Evolutionary conservation across 441 rosid species (phyloP), one percentile per base, ranked within the genome.

Genomic region (Cnidoscolus chayamansa): DNA sequence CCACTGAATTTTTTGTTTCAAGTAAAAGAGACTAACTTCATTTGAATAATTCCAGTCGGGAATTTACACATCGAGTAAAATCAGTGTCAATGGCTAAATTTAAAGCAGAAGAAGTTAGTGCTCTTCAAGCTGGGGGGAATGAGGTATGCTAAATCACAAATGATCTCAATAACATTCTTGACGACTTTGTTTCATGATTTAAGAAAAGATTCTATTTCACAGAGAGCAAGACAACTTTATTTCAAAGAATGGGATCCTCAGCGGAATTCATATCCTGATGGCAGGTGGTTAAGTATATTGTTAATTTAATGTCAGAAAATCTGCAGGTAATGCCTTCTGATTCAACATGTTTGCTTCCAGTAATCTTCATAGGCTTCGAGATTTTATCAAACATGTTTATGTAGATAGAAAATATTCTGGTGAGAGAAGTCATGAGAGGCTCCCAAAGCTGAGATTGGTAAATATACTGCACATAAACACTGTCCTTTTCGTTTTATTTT

Each of bases 1-100:
- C 20, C 13, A 15, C 48, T 62, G 31, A 56, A 25, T 37, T 59
- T 19, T 10, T 2, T 8, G 4, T 53, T 62, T 57, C 8, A 49
- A 63, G 32, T 10, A 17, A 20, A 47, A 17, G 40, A 66, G n/a
- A 40, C 50, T 57, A 37, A 70, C 31, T 54, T 77, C n/a, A 37
- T 70, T 8, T 66, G 50, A n/a, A 12, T 10, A 3, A 65, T 17
- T 56, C 19, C 79, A 95, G 99, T 68, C 92, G 97, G 40, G 99
- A 93, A 70, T 95, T 95, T 70, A 91, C 96, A 3, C 98, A 90
- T 79, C 82, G 97, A 50, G 93, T 95, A 75, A 95, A 95, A 76
- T 92, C 98, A 7, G 74, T 95, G 62, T 95, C 97, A 4, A 91
- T 91, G 93, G 96, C 99, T 40, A 95, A 84, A 77, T 95, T 95